These are phyloP conservation scores for Acanthamoeba culbertsoni DNA, from an alignment of 208 protist species.

Conservation along the genomic window DNA sequence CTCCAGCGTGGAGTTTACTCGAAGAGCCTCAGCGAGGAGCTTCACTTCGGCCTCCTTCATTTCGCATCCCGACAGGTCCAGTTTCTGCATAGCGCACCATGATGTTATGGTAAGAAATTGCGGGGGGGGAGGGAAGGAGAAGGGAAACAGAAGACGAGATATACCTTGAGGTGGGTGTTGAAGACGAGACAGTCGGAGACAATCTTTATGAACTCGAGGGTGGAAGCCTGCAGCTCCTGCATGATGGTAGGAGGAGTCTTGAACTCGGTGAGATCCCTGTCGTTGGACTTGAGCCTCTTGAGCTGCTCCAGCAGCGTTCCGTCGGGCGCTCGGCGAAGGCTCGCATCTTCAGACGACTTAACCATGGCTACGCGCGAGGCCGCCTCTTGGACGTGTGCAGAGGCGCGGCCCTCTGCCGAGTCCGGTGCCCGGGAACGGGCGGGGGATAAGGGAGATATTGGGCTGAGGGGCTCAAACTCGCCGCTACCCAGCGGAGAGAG, in stretches of 20 bases:
- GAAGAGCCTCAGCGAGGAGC: neutral
- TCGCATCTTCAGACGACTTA: no score
- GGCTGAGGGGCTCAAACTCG: no score
- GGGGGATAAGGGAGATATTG: no score
- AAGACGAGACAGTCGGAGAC: constrained; percentile 34
- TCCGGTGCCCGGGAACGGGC: neutral
- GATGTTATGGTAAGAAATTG: neutral
- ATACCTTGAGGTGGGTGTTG: constrained; percentile 51
- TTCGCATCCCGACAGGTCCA: neutral
- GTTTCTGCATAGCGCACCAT: neutral
- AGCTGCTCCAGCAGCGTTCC: neutral
- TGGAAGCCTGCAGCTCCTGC: neutral
- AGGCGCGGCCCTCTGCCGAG: neutral
- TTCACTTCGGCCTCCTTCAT: constrained; percentile 33
- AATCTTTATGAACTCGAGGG: constrained; percentile 15
- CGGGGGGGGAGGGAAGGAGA: neutral
- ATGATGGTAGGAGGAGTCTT: neutral
- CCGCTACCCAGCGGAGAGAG: no score
- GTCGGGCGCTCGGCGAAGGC: neutral
- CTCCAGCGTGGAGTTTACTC: constrained; percentile 29
- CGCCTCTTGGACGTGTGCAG: neutral
- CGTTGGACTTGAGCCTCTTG: constrained; percentile 33
- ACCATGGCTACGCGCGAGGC: neutral
- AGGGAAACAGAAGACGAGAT: neutral
- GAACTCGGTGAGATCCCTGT: neutral